Evolutionary conservation across 1,139 yeast genomes (phyloP).

Genomic region (Hemisphaericaspora lyxosophila): DNA sequence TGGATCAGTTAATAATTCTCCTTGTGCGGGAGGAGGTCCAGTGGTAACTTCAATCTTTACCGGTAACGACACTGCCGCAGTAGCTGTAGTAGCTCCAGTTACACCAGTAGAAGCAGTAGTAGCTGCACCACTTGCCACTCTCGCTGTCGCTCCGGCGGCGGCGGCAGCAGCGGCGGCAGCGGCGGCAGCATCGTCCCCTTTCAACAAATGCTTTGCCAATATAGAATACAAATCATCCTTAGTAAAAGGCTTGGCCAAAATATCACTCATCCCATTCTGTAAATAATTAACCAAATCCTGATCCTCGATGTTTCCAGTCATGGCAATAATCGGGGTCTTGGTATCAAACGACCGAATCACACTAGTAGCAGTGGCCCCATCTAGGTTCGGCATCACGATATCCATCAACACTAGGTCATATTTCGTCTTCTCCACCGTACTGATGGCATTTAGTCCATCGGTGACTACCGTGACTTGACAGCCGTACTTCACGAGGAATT

Average conservation of each 20-base stretch:
- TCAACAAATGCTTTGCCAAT: constrained; percentile 62
- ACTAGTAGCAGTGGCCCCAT: constrained; percentile 91
- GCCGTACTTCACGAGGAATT: constrained; percentile 81
- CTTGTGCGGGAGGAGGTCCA: too few species aligned
- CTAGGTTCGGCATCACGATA: constrained; percentile 90
- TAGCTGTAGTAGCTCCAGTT: background rate
- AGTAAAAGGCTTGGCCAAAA: constrained; percentile 88
- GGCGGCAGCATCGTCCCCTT: constrained; percentile 13
- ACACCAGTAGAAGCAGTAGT: too few species aligned
- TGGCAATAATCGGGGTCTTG: constrained; percentile 85
- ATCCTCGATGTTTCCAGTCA: constrained; percentile 87
- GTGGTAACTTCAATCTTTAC: too few species aligned
- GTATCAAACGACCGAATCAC: constrained; percentile 81
- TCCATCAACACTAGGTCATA: constrained; percentile 90
- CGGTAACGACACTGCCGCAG: too few species aligned
- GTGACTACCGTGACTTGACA: constrained; percentile 91
- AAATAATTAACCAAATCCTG: constrained; percentile 77
- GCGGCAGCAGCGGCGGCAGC: constrained; percentile 5
- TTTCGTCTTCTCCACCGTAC: constrained; percentile 69
- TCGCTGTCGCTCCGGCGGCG: constrained; percentile 7
- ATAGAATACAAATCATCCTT: constrained; percentile 78
- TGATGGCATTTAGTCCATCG: constrained; percentile 87
- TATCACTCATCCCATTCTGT: constrained; percentile 89
- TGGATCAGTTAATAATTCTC: constrained; percentile 4
- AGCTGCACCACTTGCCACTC: constrained; percentile 1